phyloP scores from a whole-genome alignment of 2,329 filamentous ascomycete species.

The Byssochlamys sp. region DNA sequence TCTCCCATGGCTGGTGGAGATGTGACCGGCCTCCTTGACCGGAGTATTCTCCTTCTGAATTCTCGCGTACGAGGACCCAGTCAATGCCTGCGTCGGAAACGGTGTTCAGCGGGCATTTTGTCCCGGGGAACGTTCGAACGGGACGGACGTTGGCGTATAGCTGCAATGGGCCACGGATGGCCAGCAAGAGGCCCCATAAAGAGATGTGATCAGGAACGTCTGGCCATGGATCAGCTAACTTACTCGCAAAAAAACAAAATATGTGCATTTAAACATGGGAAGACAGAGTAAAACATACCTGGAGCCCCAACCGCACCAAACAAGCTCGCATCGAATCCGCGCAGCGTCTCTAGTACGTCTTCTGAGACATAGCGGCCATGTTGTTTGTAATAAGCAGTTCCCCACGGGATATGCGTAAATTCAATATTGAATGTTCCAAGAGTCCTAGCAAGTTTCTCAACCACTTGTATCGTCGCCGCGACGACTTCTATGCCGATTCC shows the following conservation, averaged over 20 bases:
- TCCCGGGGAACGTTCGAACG: conserved; percentile 52
- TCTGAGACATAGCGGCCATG: conserved; percentile 57
- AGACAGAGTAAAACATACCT: conserved; percentile 21
- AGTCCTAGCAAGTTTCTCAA: conserved; percentile 37
- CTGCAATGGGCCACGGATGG: conserved; percentile 57
- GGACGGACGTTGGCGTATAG: conserved; percentile 62
- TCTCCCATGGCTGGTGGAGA: conserved; percentile 49
- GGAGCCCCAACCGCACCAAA: conserved; percentile 55
- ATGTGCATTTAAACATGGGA: no score
- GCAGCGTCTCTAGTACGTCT: conserved; percentile 48
- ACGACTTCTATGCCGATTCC: conserved; percentile 58
- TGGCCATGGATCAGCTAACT: conserved; percentile 8
- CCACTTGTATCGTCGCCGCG: conserved; percentile 42
- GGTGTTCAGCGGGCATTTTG: conserved; percentile 47
- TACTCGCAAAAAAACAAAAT: background rate
- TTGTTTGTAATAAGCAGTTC: conserved; percentile 45
- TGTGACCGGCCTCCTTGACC: conserved; percentile 56
- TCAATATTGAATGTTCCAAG: conserved; percentile 41
- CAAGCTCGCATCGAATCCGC: conserved; percentile 55
- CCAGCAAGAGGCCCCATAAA: conserved; percentile 49
- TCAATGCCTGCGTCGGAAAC: conserved; percentile 51
- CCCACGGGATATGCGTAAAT: conserved; percentile 27
- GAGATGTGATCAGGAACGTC: conserved; percentile 6
- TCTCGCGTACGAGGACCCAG: conserved; percentile 59
- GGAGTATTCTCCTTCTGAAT: conserved; percentile 58